Conservation (phyloP, 495 filamentous ascomycete species). For the Hypoxylon fuscum region DNA sequence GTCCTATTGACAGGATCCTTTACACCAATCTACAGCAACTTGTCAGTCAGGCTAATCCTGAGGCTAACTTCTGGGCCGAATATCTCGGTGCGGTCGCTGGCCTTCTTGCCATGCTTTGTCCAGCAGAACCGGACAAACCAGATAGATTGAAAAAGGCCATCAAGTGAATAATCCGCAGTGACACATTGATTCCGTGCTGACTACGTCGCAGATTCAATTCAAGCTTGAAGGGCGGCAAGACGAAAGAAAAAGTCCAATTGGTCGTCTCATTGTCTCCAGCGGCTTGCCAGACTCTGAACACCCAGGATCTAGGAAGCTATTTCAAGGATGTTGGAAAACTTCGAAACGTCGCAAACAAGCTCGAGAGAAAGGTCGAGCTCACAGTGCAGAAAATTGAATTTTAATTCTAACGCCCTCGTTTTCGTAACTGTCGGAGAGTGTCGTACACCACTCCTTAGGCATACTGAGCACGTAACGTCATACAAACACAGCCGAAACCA, state of each 20-base stretch:
- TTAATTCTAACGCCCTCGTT: conserved; percentile 17
- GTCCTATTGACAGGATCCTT: conserved; percentile 56
- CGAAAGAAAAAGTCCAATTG: conserved; percentile 44
- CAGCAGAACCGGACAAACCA: conserved; percentile 40
- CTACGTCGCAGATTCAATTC: conserved; percentile 41
- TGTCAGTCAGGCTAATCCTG: conserved; percentile 41
- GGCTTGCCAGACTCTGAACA: conserved; percentile 32
- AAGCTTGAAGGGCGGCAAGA: conserved; percentile 33
- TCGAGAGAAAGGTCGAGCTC: conserved; percentile 34
- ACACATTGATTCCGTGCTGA: conserved; percentile 7
- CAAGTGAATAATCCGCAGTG: conserved; percentile 40
- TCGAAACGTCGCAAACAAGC: conserved; percentile 36
- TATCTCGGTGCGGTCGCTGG: conserved; percentile 54
- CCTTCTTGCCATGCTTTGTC: conserved; percentile 46
- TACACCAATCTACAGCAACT: conserved; percentile 50
- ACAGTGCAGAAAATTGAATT: conserved; percentile 32
- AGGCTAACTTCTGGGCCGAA: conserved; percentile 55
- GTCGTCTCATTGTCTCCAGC: conserved; percentile 42
- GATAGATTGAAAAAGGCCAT: conserved; percentile 36
- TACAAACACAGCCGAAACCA: conserved; percentile 30
- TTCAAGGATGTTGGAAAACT: conserved; percentile 47
- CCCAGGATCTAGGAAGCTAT: conserved; percentile 35
- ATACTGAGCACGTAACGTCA: conserved; percentile 17
- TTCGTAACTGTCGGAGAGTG: conserved; percentile 15
- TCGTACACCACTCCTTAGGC: conserved; percentile 7